Evolutionary conservation across 192 early-diverging fungal species (phyloP), one percentile per base, ranked within the genome.

Genomic region (Linnemannia schmuckeri): DNA sequence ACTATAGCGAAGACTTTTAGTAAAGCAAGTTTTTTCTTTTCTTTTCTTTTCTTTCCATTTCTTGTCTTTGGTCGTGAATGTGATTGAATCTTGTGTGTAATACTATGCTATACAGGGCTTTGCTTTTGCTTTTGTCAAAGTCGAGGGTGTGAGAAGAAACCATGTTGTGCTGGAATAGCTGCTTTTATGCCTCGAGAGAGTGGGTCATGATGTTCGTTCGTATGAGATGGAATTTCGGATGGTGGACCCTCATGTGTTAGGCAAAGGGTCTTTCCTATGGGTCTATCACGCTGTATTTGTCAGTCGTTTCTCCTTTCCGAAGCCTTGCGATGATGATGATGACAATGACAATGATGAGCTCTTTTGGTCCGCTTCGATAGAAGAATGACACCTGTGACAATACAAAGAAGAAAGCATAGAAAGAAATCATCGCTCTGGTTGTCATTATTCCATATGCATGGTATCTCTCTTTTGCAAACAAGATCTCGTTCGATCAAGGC

Each of bases 401-500:
- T 6, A 42, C 4, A 42, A 42, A 42, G 8, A 42, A 42, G 8
- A 8, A 42, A 42, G 41, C 41, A 42, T 42, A 42, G 41, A 49
- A 49, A 49, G 47, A 17, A 49, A 49, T 13, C 47, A 49, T 49
- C 13, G 49, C 18, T 22, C 18, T 22, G 5, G 49, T 3, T 13
- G 44, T 46, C 12, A 46, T 46, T 15, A 1, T 46, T 12, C 44
- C 44, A 46, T 13, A 46, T 46, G 44, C 44, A 52, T 52, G 49
- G 49, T 52, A 52, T 52, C 49, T 46, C 44, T 12, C 44, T 46
- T 13, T 46, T 46, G 44, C 13, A 22, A 33, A 33, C 8, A 57
- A 33, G 61, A 66, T 66, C 61, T 66, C n/a, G 61, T 27, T 66
- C 61, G 61, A 66, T 66, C 61, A 66, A 66, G 61, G 61, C 61